Evolutionary conservation across 805 yeast genomes (phyloP).

Genomic region (Yarrowia bubula): DNA sequence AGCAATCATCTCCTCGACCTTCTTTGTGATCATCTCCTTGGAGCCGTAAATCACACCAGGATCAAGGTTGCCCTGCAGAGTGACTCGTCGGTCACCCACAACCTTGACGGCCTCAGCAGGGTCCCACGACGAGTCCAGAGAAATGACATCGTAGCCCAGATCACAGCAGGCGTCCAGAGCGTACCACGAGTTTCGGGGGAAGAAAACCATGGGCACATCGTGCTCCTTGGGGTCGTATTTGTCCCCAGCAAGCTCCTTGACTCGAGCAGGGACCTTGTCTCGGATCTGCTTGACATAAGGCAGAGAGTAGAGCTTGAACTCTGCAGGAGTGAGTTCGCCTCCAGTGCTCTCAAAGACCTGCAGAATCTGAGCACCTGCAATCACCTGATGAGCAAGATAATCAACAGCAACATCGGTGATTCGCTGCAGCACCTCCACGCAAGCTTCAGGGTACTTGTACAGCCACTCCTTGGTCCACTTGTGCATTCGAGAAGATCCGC

Average conservation of each 20-base stretch:
- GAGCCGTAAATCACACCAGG: constrained; percentile 95
- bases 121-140: constrained; percentile 86
- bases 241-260: constrained; percentile 40
- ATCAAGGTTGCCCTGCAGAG: constrained; percentile 91
- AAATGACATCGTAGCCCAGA: constrained; percentile 80
- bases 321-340: constrained; percentile 89
- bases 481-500: constrained; percentile 91
- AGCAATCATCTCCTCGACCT: constrained; percentile 81
- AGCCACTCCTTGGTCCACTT: constrained; percentile 92
- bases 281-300: constrained; percentile 84
- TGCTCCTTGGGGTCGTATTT: constrained; percentile 19
- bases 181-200: constrained; percentile 97
- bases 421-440: constrained; percentile 68
- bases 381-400: constrained; percentile 88
- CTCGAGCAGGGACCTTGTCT: constrained; percentile 61
- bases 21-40: constrained; percentile 70
- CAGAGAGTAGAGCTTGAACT: constrained; percentile 81
- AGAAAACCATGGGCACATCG: constrained; percentile 77
- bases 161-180: constrained; percentile 83
- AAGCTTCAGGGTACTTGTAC: constrained; percentile 68
- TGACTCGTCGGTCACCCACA: constrained; percentile 64
- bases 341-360: constrained; percentile 99
- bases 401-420: constrained; percentile 87
- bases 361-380: constrained; percentile 97
- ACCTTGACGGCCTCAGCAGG: constrained; percentile 81